Percentiles rank a stretch among this genome's conserved stretches.
Evolutionary conservation across 129 eudicot genomes (phyloP).

Genomic region (Lonicera japonica): DNA sequence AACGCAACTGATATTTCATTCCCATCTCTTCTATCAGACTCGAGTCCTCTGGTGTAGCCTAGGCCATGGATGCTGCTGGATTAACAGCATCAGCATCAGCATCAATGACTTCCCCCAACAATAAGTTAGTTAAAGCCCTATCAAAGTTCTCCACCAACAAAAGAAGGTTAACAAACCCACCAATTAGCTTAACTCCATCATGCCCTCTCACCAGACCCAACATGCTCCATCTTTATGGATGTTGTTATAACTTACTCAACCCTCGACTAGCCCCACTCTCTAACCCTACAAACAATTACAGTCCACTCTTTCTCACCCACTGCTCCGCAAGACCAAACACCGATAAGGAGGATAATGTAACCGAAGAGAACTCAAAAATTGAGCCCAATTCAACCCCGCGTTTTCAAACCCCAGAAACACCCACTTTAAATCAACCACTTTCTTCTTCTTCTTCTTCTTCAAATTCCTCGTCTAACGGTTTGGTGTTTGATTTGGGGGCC

Average conservation of each 20-base stretch:
- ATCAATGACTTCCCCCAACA: no score
- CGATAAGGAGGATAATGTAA: conserved; percentile 39
- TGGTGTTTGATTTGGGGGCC: conserved; percentile 69
- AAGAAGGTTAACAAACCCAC: conserved; percentile 21
- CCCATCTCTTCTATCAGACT: conserved; percentile 14
- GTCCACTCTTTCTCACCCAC: conserved; percentile 29
- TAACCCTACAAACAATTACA: conserved; percentile 20
- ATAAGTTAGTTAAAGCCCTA: conserved; percentile 18
- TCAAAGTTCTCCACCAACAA: conserved; percentile 26
- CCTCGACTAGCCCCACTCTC: conserved; percentile 17
- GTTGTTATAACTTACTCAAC: conserved; percentile 8
- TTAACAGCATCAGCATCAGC: conserved; percentile 24
- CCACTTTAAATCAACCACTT: conserved; percentile 24
- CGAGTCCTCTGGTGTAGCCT: conserved; percentile 2
- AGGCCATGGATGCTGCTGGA: conserved; percentile 43
- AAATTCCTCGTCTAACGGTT: conserved; percentile 50
- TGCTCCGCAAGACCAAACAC: conserved; percentile 61
- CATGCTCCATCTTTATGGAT: conserved; percentile 19
- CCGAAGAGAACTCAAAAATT: conserved; percentile 31
- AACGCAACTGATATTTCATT: conserved; percentile 28
- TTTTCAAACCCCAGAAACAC: conserved; percentile 27
- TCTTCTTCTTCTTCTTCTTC: conserved; percentile 23
- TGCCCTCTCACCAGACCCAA: conserved; percentile 26
- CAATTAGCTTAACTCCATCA: conserved; percentile 15
- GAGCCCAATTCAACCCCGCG: conserved; percentile 20